Base-by-base conservation (phyloP, 305 asterid genomes). In the Euphrasia arctica region DNA sequence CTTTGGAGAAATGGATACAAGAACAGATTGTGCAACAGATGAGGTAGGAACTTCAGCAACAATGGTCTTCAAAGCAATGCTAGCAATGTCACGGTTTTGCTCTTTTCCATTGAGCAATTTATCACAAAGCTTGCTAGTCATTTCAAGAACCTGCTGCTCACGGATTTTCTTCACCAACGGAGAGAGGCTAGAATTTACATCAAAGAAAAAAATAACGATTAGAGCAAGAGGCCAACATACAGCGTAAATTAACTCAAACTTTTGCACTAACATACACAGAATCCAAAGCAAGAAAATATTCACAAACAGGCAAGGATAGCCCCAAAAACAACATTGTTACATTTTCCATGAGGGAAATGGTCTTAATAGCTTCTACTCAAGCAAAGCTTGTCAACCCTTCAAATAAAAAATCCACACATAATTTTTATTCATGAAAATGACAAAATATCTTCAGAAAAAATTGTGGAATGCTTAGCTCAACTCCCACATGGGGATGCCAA, bases 51-150 rank as follows among this genome's bases (percentile, higher is more conserved):
- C 98, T 91, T 94, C 99, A 62, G 97, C 79, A 76, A 94, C 87
- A 80, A 94, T 82, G 55, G 99, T 88, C 89, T 94, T 94, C 83
- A 94, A 74, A 70, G 99, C 99, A 78, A 94, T 94, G 80, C 99
- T 90, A 12, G 99, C 94, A 64, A 88, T 88, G 74, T 94, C 99
- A 63, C 95, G 95, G 48, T 91, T 86, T 74, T 83, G 96, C 71
- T 91, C 98, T 81, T 91, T 94, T 66, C 91, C 95, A 65, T 91
- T 86, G 62, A 94, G 95, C 78, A 94, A 76, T 76, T 94, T 94
- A 79, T 90, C 98, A 74, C 99, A 94, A 64, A 94, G 97, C 80
- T 82, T 94, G 70, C 76, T 80, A 36, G 96, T 72, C 98, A 94
- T 91, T 66, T 85, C 96, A 74, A 91, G 80, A 65, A 94, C 88